Percentiles rank a stretch among this genome's conserved stretches.
Conservation (phyloP, 2,329 filamentous ascomycete species). For the Pseudogymnoascus sp. region DNA sequence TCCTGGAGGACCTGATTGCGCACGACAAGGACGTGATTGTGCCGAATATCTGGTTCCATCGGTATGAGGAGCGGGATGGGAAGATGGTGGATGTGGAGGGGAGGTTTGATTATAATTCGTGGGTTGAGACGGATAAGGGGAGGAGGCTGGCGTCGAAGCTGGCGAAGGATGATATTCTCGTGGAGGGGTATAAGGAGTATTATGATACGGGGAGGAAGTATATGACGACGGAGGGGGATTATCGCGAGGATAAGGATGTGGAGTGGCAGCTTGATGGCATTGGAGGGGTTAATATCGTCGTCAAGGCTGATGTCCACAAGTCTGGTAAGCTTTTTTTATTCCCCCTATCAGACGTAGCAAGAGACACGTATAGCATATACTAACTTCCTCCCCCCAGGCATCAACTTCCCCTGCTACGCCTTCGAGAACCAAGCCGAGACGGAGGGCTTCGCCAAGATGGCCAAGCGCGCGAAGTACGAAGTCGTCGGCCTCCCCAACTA, state of each 20-base stretch:
- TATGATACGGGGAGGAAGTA: slow-evolving; percentile 84
- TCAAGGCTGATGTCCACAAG: slow-evolving; percentile 95
- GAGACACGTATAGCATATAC: not conserved
- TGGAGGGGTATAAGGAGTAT: slow-evolving; percentile 83
- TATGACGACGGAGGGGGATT: slow-evolving; percentile 87
- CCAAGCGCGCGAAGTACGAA: slow-evolving; percentile 86
- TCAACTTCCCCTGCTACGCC: slow-evolving; percentile 94
- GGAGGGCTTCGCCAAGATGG: slow-evolving; percentile 98
- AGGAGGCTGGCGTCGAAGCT: slow-evolving; percentile 65
- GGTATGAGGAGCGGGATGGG: slow-evolving; percentile 51
- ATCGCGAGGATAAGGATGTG: slow-evolving; percentile 82
- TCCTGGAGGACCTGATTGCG: slow-evolving; percentile 90
- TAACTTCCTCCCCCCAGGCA: slow-evolving; percentile 45
- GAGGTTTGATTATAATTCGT: slow-evolving; percentile 98
- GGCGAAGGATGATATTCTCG: slow-evolving; percentile 73
- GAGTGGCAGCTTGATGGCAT: slow-evolving; percentile 92
- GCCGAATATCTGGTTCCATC: slow-evolving; percentile 96
- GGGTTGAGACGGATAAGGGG: slow-evolving; percentile 86
- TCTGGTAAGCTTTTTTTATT: slow-evolving; percentile 52
- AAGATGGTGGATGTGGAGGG: slow-evolving; percentile 83
- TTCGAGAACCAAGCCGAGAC: slow-evolving; percentile 99
- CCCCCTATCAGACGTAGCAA: not conserved
- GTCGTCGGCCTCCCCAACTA: slow-evolving; percentile 94
- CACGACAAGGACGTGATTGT: slow-evolving; percentile 91
- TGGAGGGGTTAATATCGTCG: slow-evolving; percentile 92